These are phyloP conservation scores for Geotrichum ghanense DNA, from an alignment of 805 yeast species.

Conservation along the genomic window DNA sequence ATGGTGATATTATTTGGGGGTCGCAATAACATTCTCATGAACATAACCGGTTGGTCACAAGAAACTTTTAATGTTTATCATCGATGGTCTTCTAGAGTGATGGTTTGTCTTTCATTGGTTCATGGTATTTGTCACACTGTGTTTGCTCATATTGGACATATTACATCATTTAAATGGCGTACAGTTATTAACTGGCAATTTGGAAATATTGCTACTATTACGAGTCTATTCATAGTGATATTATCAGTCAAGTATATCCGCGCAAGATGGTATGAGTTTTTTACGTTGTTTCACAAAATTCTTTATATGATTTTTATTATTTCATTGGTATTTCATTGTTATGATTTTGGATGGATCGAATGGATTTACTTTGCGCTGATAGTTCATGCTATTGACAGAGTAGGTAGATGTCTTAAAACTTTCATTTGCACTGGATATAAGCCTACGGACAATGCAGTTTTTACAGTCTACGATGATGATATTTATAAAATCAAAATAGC, in stretches of 20 bases:
- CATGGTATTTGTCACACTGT: conserved; percentile 46
- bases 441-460: conserved; percentile 15
- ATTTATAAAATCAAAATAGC: conserved; percentile 18
- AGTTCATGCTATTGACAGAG: conserved; percentile 60
- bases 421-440: conserved; percentile 42
- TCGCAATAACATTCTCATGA: conserved; percentile 57
- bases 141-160: conserved; percentile 26
- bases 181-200: conserved; percentile 24
- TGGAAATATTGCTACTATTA: conserved; percentile 28
- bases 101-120: conserved; percentile 36
- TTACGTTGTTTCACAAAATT: conserved; percentile 3
- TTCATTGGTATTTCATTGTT: conserved; percentile 3
- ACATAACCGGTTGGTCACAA: conserved; percentile 50
- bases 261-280: conserved; percentile 4
- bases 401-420: conserved; percentile 39
- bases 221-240: conserved; percentile 33
- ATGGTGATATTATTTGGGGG: conserved; percentile 48
- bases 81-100: conserved; percentile 45
- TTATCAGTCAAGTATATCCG: conserved; percentile 35
- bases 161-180: conserved; percentile 13
- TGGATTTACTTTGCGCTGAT: conserved; percentile 44
- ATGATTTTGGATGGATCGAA: conserved; percentile 4
- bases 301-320: conserved; percentile 3
- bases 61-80: conserved; percentile 54
- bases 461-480: conserved; percentile 3